Base-by-base conservation (phyloP, 2,329 filamentous ascomycete species). In the Geoglossum cookeanum region DNA sequence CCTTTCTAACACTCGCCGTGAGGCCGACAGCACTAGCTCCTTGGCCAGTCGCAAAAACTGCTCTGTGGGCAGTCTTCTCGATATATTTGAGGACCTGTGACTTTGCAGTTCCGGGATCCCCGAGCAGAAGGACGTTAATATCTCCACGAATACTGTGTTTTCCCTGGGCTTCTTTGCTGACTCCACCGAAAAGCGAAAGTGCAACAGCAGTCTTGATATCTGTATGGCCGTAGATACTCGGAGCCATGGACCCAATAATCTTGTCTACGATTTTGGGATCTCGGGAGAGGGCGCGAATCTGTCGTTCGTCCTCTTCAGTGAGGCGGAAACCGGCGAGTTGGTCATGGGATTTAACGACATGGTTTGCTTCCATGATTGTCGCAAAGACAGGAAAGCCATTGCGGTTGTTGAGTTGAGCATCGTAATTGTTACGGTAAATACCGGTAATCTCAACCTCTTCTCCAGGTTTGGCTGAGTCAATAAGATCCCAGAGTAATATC, bases 331-430 rank as follows among this genome's bases (percentile, higher is more conserved):
- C 92, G 65, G 92, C 92, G 60, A 98, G 83, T 71, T 98, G 90
- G 68, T 98, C 92, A 67, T 98, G 92, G 0, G 91, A 84, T 70
- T 98, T 98, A 70, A 97, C 84, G 4, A 97, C 82, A 63, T 98
- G 90, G 71, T 98, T 98, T 30, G 94, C 94, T 70, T 98, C 92
- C 3, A 98, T 78, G 59, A 98, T 92, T 0, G 92, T 98, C 3
- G 92, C 91, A 69, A 98, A 98, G 39, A 98, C 92, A 0, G 92
- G 92, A 72, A 98, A 97, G 3, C 92, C 92, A 67, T 97, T 98
- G 66, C 92, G 91, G 74, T 96, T 97, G 73, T 98, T 98, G 57
- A 98, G 78, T 64, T 94, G 88, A 3, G 92, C 90, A 68, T 97
- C 91, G 66, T 96, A 98, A 72, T 94, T 97, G 75, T 98, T 98